A percentile compares a stretch with the other conserved stretches of the same genome.
These are phyloP conservation scores for Xylariaceae sp. DNA, from an alignment of 2,329 filamentous ascomycete species.

Conservation along the genomic window DNA sequence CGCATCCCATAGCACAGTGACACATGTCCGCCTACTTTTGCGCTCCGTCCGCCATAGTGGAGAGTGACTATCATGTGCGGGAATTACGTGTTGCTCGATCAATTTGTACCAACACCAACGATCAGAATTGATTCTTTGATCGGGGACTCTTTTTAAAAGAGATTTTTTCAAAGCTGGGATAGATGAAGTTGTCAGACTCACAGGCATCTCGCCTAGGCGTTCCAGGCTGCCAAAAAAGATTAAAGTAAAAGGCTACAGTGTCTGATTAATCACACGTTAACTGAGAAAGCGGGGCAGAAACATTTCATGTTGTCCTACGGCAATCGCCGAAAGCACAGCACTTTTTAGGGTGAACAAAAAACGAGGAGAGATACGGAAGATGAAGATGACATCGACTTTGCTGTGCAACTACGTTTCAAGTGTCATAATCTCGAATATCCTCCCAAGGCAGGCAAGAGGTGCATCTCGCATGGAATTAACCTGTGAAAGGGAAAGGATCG, in stretches of 20 bases:
- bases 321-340: too few relatives aligned
- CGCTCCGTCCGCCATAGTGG: background rate
- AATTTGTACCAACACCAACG: conserved; percentile 3
- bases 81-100: conserved; percentile 5
- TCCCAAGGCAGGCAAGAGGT: background rate
- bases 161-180: background rate
- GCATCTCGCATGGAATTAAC: conserved; percentile 1
- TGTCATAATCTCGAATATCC: too few relatives aligned
- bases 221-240: background rate
- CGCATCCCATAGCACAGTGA: conserved; percentile 19
- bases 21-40: conserved; percentile 21
- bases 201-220: background rate
- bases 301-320: too few relatives aligned
- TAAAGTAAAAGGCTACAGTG: conserved; percentile 2
- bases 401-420: conserved; percentile 8
- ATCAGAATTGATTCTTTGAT: background rate
- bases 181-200: conserved; percentile 1
- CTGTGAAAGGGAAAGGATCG: background rate
- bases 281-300: conserved; percentile 13
- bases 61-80: background rate
- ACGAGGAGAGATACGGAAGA: background rate
- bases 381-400: background rate
- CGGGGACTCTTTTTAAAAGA: background rate
- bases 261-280: conserved; percentile 8
- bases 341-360: too few relatives aligned